Evolutionary conservation across 139 green algal genomes (phyloP).

Genomic region (Chlamydomonas sp.): DNA sequence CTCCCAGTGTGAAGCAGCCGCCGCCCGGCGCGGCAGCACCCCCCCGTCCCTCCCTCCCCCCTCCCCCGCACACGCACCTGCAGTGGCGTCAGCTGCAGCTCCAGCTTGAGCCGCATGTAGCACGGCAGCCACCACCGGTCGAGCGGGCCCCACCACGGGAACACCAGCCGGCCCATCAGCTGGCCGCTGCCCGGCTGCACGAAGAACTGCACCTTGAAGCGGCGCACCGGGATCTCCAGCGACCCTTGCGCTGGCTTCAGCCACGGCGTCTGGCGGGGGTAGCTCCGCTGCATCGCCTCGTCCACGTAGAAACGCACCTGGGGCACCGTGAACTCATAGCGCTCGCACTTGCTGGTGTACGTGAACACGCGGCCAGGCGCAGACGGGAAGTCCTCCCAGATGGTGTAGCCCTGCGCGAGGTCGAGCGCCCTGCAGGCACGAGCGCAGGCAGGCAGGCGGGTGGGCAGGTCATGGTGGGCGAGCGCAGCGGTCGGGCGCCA

Average conservation of each 20-base stretch:
- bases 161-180: conserved; percentile 1
- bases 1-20: background rate
- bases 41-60: background rate
- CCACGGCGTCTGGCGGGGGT: background rate
- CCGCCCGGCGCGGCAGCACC: background rate
- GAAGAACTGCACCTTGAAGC: too few species aligned
- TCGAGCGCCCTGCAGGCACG: conserved; percentile 12
- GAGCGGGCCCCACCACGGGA: background rate
- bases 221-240: too few species aligned
- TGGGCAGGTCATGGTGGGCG: too few species aligned
- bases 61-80: background rate
- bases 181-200: background rate
- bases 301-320: conserved; percentile 6
- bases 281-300: conserved; percentile 8
- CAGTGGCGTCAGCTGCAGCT: conserved; percentile 7
- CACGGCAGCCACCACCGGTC: conserved; percentile 8
- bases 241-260: too few species aligned
- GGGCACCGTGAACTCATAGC: conserved; percentile 14
- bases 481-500: too few species aligned
- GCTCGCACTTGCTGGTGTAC: conserved; percentile 35
- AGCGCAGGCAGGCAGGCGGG: too few species aligned
- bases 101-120: conserved; percentile 7
- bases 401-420: conserved; percentile 26
- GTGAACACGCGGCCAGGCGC: conserved; percentile 35
- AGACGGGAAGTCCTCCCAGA: conserved; percentile 37